Conservation (phyloP, 768 basidiomycete genomes). For the Cystofilobasidium ferigula region DNA sequence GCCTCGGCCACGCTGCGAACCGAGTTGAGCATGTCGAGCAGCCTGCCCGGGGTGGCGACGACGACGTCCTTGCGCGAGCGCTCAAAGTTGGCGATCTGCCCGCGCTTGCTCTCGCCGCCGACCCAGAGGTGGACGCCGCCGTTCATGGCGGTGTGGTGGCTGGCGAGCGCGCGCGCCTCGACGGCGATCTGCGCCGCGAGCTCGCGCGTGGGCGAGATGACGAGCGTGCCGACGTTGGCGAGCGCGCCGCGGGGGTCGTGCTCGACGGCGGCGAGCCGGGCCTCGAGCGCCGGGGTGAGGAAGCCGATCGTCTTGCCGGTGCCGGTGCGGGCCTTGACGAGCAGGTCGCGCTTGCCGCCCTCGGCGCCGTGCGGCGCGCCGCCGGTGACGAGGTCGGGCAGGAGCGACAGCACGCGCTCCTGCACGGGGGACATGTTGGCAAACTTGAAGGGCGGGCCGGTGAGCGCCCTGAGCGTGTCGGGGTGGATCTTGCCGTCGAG, state of each 20-base stretch:
- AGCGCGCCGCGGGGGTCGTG: conserved; percentile 40
- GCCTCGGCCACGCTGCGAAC: conserved; percentile 50
- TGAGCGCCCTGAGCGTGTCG: conserved; percentile 51
- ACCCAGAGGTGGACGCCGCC: conserved; percentile 64
- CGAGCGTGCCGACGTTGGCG: conserved; percentile 54
- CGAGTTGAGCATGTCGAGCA: conserved; percentile 58
- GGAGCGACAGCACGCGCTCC: conserved; percentile 58
- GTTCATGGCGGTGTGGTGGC: conserved; percentile 44
- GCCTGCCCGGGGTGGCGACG: conserved; percentile 79
- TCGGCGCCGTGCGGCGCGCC: conserved; percentile 24
- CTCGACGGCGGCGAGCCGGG: conserved; percentile 51
- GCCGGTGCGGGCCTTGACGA: conserved; percentile 74
- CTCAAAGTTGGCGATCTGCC: conserved; percentile 60
- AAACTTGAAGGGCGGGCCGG: conserved; percentile 54
- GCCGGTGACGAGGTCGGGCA: conserved; percentile 51
- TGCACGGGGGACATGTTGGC: conserved; percentile 71
- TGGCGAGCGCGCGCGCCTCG: conserved; percentile 59
- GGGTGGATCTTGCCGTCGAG: conserved; percentile 33
- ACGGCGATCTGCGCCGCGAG: conserved; percentile 79
- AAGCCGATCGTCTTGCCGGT: conserved; percentile 84
- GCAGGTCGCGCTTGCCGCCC: conserved; percentile 47
- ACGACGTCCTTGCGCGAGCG: conserved; percentile 62
- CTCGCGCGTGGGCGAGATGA: conserved; percentile 84
- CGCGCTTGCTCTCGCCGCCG: conserved; percentile 58
- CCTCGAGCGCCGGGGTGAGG: conserved; percentile 73